phyloP scores from a whole-genome alignment of 106 monocot species.

The Dendrobium catenatum region DNA sequence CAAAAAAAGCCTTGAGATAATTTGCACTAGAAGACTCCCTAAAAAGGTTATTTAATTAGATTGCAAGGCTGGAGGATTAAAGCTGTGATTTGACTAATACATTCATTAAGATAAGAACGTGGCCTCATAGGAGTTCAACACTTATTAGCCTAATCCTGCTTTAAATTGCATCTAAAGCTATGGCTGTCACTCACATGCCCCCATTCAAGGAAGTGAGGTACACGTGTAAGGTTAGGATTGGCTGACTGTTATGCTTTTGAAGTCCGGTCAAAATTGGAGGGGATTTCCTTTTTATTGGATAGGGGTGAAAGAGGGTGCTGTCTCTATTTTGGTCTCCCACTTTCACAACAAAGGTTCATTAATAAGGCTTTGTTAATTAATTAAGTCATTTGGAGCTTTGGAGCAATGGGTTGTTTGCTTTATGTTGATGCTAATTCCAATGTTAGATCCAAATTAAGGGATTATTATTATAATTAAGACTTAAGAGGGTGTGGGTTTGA shows the following conservation, averaged over 20 bases:
- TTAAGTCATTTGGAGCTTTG: not conserved
- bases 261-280: not conserved
- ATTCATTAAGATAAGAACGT: not conserved
- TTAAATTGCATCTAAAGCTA: slow-evolving; percentile 5
- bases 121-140: not conserved
- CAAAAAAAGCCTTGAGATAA: not conserved
- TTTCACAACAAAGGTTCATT: not conserved
- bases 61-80: not conserved
- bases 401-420: not conserved
- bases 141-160: not conserved
- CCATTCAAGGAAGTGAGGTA: not conserved
- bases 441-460: slow-evolving; percentile 4
- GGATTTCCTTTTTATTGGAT: not conserved
- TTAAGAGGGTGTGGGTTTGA: not conserved
- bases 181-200: not conserved
- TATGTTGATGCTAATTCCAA: not conserved
- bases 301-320: not conserved
- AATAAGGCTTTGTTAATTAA: not conserved
- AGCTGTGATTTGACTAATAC: slow-evolving; percentile 1
- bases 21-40: not conserved
- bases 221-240: not conserved
- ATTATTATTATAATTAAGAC: not conserved
- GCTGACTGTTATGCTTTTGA: not conserved
- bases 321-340: not conserved
- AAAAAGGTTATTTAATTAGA: not conserved